Percentiles rank a stretch among this genome's conserved stretches.
Conservation (phyloP, 2,329 filamentous ascomycete species). For the Aspergillus brunneoviolaceus region DNA sequence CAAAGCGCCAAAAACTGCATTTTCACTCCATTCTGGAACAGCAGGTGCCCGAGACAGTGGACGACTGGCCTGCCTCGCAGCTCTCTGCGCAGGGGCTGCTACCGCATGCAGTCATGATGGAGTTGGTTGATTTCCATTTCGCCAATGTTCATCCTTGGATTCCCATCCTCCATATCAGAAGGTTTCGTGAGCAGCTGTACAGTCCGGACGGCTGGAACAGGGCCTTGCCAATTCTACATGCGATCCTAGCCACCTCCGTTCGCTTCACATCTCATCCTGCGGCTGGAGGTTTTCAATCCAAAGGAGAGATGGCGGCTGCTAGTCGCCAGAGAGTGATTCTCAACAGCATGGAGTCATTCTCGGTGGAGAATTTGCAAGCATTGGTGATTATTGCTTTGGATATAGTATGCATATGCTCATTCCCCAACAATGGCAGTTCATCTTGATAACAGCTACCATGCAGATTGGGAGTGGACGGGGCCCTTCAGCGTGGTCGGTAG, state of each 20-base stretch:
- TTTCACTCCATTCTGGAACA: too few species aligned
- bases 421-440: too few species aligned
- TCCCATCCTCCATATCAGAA: constrained; percentile 32
- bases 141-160: constrained; percentile 35
- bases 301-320: constrained; percentile 13
- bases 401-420: constrained; percentile 18
- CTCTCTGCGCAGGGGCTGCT: too few species aligned
- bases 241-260: constrained; percentile 23
- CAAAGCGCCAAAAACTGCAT: too few species aligned
- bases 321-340: constrained; percentile 29
- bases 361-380: constrained; percentile 37
- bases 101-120: constrained; percentile 21
- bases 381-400: constrained; percentile 38
- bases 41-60: too few species aligned
- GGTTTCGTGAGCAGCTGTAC: constrained; percentile 29
- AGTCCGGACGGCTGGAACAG: constrained; percentile 16
- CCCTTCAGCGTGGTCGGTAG: constrained; percentile 36
- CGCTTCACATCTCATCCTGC: constrained; percentile 22
- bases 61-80: too few species aligned
- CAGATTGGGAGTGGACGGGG: constrained; percentile 34
- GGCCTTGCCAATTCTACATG: constrained; percentile 26
- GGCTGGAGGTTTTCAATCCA: constrained; percentile 9
- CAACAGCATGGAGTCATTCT: constrained; percentile 35
- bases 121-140: constrained; percentile 33
- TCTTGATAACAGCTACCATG: too few species aligned